Percentiles rank a stretch among this genome's conserved stretches.
Conservation (phyloP, 2,329 filamentous ascomycete species). For the Beauveria sp. region DNA sequence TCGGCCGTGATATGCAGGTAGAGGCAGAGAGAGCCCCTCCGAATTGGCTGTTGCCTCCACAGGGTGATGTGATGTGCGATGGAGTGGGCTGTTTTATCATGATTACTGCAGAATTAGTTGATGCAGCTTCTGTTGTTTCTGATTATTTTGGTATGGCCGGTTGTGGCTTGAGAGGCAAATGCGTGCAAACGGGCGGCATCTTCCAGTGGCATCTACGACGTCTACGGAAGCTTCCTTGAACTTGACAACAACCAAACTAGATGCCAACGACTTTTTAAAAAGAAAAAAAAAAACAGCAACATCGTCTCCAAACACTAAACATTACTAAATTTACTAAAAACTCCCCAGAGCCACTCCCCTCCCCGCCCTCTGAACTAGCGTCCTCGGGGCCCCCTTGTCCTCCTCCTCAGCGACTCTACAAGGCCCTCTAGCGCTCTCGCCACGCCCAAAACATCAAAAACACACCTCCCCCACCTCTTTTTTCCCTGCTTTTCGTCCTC, state of each 20-base stretch:
- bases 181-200: too few relatives aligned
- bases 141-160: too few relatives aligned
- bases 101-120: too few relatives aligned
- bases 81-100: not conserved
- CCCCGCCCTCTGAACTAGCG: not conserved
- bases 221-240: not conserved
- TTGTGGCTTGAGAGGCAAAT: too few relatives aligned
- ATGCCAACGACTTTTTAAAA: too few relatives aligned
- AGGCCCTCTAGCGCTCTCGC: not conserved
- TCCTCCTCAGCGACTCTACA: not conserved
- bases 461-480: constrained; percentile 5
- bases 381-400: not conserved
- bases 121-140: too few relatives aligned
- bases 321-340: not conserved
- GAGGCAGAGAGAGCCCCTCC: not conserved
- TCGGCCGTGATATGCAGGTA: not conserved
- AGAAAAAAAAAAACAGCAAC: not conserved
- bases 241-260: not conserved
- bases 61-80: not conserved
- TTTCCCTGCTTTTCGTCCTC: not conserved
- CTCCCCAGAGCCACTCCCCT: not conserved
- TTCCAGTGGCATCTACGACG: not conserved
- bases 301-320: too few relatives aligned
- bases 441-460: constrained; percentile 7
- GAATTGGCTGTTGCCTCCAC: not conserved